Evolutionary conservation across 2,329 filamentous ascomycete genomes (phyloP), one percentile per base, ranked within the genome.

Genomic region (Didymella keratinophila): DNA sequence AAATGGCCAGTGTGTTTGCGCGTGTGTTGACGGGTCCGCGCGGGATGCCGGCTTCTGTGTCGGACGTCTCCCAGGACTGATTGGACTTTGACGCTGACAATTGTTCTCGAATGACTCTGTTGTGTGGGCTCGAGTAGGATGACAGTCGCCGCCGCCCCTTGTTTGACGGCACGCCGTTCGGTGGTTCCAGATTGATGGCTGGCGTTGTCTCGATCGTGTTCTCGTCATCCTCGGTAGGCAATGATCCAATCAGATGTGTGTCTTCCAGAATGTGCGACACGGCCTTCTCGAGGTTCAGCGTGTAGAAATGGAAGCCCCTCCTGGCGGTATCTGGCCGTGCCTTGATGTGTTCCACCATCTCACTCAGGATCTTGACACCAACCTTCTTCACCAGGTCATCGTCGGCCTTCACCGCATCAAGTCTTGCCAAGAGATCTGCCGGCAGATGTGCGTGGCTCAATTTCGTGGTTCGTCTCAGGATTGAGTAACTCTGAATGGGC

Each of bases 401-500:
- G 64, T 95, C 91, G 37, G 87, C 87, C 76, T 88, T 91, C 43
- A 93, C 90, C 0, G 82, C 83, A 63, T 92, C 88, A 41, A 95
- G 81, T 23, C 91, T 87, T 12, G 83, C 81, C 72, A 94, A 82
- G 28, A 97, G 84, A 14, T 84, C 78, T 1, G 85, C 80, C 0
- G 95, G 95, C 43, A 98, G 83, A 62, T 85, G 88, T 46, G 93
- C 94, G 76, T 97, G 93, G 75, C 93, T 97, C 42, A 99, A 84
- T 79, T 98, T 99, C 23, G 93, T 94, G 30, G 94, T 97, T 62
- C 95, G 84, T 71, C 92, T 92, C 70, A 99, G 87, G 82, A 97
- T 98, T 76, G 96, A 92, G 78, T 96, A 98, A 78, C 91, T 96
- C 79, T 99, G 95, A 51, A 99, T 93, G 12, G 95, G 95, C 93